phyloP scores from a whole-genome alignment of 2,329 filamentous ascomycete species.

The Hymenoscyphus repandus region DNA sequence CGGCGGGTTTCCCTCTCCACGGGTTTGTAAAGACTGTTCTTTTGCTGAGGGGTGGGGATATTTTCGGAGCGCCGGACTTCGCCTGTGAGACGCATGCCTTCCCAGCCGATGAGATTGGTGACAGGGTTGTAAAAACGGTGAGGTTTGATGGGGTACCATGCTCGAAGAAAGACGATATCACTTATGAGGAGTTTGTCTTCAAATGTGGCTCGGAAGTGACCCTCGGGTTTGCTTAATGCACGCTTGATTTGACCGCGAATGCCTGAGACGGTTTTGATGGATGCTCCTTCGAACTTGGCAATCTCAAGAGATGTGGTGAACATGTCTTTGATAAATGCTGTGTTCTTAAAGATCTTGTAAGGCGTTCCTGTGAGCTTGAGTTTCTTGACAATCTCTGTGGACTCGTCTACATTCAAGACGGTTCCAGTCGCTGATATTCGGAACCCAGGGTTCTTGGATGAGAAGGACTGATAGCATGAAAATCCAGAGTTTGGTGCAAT shows the following conservation, averaged over 20 bases:
- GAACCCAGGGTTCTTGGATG: slow-evolving; percentile 80
- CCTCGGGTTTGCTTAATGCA: slow-evolving; percentile 86
- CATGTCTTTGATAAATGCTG: slow-evolving; percentile 98
- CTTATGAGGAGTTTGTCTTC: slow-evolving; percentile 97
- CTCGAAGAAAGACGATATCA: slow-evolving; percentile 92
- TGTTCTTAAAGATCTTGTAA: slow-evolving; percentile 99
- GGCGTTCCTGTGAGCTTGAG: slow-evolving; percentile 90
- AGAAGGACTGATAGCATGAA: slow-evolving; percentile 86
- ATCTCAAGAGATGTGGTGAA: slow-evolving; percentile 90
- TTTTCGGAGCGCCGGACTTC: slow-evolving; percentile 75
- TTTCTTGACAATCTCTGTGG: slow-evolving; percentile 98
- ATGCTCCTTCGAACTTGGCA: slow-evolving; percentile 95
- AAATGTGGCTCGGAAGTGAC: slow-evolving; percentile 93
- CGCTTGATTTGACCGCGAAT: slow-evolving; percentile 96
- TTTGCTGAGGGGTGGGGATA: slow-evolving; percentile 70
- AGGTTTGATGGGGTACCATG: slow-evolving; percentile 95
- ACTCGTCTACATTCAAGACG: slow-evolving; percentile 89
- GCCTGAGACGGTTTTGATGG: slow-evolving; percentile 93
- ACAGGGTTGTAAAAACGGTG: slow-evolving; percentile 96
- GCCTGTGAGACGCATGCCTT: slow-evolving; percentile 89
- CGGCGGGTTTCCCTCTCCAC: slow-evolving; percentile 63
- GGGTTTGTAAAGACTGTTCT: slow-evolving; percentile 78
- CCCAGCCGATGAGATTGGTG: slow-evolving; percentile 87
- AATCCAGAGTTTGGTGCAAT: slow-evolving; percentile 96
- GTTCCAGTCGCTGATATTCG: slow-evolving; percentile 91